These are phyloP conservation scores for Leccinum variabile DNA, from an alignment of 1,284 basidiomycete genomes.

Conservation along the genomic window DNA sequence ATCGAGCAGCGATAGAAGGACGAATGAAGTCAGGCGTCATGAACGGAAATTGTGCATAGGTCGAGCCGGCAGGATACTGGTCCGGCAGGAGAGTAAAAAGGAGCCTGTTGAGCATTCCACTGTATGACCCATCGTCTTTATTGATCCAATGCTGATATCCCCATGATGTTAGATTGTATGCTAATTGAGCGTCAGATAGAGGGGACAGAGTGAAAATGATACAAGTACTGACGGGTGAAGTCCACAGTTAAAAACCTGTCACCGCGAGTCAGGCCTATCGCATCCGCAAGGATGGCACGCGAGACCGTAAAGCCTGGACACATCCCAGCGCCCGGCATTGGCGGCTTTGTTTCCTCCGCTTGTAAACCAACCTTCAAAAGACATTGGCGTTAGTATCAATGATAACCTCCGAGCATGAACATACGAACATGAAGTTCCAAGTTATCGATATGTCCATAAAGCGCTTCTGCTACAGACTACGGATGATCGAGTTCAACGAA, in stretches of 20 bases:
- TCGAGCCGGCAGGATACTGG: conserved; percentile 59
- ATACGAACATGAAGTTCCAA: conserved; percentile 67
- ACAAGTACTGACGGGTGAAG: conserved; percentile 55
- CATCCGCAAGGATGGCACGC: conserved; percentile 81
- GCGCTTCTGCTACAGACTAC: conserved; percentile 60
- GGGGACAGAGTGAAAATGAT: background rate
- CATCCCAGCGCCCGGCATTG: conserved; percentile 74
- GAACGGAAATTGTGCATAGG: conserved; percentile 69
- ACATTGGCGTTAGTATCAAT: background rate
- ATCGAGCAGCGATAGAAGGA: conserved; percentile 14
- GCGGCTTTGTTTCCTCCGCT: conserved; percentile 72
- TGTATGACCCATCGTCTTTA: conserved; percentile 64
- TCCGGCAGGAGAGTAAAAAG: conserved; percentile 70
- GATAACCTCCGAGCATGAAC: background rate
- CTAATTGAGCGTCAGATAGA: conserved; percentile 36
- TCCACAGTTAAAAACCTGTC: conserved; percentile 82
- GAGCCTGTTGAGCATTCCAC: conserved; percentile 71
- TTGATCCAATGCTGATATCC: conserved; percentile 72
- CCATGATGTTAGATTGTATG: conserved; percentile 74
- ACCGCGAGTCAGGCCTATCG: conserved; percentile 69
- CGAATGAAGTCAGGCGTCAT: conserved; percentile 45
- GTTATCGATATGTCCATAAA: conserved; percentile 77
- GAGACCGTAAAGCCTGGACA: conserved; percentile 89
- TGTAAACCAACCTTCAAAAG: conserved; percentile 60
- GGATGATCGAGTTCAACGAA: conserved; percentile 8